Percentiles rank a stretch among this genome's conserved stretches.
phyloP scores from a whole-genome alignment of 352 stramenopile genomes.

The Phytophthora capsici region DNA sequence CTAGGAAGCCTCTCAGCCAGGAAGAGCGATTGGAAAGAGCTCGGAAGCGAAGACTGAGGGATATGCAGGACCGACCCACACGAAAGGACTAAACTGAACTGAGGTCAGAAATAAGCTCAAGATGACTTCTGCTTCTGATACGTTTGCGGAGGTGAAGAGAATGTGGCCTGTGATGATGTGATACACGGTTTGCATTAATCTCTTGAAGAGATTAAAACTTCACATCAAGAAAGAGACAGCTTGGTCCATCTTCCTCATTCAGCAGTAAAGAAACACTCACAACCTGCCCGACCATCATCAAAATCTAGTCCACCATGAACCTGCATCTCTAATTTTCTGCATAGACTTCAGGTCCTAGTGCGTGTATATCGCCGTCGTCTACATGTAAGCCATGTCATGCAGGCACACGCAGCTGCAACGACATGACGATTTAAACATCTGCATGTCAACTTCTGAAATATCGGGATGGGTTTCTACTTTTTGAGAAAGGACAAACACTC shows the following conservation, averaged over 20 bases:
- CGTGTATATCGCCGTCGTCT: background rate
- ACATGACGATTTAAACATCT: background rate
- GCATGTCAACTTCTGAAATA: background rate
- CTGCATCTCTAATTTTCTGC: background rate
- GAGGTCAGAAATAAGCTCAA: background rate
- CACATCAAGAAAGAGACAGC: slow-evolving; percentile 8
- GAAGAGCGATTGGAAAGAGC: slow-evolving; percentile 71
- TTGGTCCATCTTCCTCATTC: slow-evolving; percentile 10
- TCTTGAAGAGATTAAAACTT: slow-evolving; percentile 3
- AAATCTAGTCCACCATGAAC: background rate
- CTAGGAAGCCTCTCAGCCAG: slow-evolving; percentile 70
- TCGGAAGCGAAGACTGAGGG: slow-evolving; percentile 59
- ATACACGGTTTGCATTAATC: slow-evolving; percentile 9
- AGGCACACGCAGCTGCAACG: background rate
- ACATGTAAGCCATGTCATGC: background rate
- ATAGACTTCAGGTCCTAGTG: too few relatives aligned
- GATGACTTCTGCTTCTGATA: background rate
- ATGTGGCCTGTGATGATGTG: background rate
- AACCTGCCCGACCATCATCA: background rate
- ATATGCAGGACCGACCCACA: slow-evolving; percentile 75
- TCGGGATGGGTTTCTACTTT: background rate
- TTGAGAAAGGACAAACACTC: too few relatives aligned
- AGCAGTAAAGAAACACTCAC: slow-evolving; percentile 4
- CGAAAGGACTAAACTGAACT: slow-evolving; percentile 63
- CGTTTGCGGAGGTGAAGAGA: background rate